Percentiles rank a stretch among this genome's conserved stretches.
Evolutionary conservation across 441 rosid species (phyloP).

Genomic region (Arabidopsis hybrid): DNA sequence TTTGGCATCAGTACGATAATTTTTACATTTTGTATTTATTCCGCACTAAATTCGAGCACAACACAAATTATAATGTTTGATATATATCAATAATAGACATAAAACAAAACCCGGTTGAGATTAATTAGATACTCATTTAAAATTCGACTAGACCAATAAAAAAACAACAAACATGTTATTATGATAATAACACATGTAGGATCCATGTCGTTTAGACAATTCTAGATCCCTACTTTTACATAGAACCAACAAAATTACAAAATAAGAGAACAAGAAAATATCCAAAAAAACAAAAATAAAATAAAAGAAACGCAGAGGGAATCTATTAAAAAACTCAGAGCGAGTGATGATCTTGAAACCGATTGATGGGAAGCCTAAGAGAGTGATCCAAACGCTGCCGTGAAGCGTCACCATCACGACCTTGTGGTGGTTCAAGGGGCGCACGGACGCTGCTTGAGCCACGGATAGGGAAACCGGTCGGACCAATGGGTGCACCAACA

Average conservation of each 20-base stretch:
- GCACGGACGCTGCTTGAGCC: slow-evolving; percentile 38
- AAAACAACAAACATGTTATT: slow-evolving; percentile 9
- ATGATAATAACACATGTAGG: slow-evolving; percentile 29
- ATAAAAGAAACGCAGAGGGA: slow-evolving; percentile 16
- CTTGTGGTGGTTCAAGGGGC: slow-evolving; percentile 45
- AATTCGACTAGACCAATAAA: not conserved
- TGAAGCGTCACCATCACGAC: slow-evolving; percentile 32
- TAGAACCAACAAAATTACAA: slow-evolving; percentile 14
- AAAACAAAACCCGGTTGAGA: not conserved
- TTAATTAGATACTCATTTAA: slow-evolving; percentile 1
- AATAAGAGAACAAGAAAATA: slow-evolving; percentile 26
- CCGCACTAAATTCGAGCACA: slow-evolving; percentile 13
- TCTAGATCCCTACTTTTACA: slow-evolving; percentile 6
- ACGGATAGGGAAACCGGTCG: slow-evolving; percentile 45
- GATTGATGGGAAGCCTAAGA: slow-evolving; percentile 35
- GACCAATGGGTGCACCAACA: slow-evolving; percentile 84
- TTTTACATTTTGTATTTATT: slow-evolving; percentile 4
- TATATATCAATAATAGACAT: not conserved
- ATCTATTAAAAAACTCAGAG: slow-evolving; percentile 47
- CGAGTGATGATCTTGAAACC: slow-evolving; percentile 54
- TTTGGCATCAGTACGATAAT: slow-evolving; percentile 33
- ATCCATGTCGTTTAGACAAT: slow-evolving; percentile 50
- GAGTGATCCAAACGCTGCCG: slow-evolving; percentile 44
- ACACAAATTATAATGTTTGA: slow-evolving; percentile 7
- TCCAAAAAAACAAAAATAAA: not conserved